Evolutionary conservation across 495 filamentous ascomycete genomes (phyloP).

Genomic region (Barbatosphaeria neglecta): DNA sequence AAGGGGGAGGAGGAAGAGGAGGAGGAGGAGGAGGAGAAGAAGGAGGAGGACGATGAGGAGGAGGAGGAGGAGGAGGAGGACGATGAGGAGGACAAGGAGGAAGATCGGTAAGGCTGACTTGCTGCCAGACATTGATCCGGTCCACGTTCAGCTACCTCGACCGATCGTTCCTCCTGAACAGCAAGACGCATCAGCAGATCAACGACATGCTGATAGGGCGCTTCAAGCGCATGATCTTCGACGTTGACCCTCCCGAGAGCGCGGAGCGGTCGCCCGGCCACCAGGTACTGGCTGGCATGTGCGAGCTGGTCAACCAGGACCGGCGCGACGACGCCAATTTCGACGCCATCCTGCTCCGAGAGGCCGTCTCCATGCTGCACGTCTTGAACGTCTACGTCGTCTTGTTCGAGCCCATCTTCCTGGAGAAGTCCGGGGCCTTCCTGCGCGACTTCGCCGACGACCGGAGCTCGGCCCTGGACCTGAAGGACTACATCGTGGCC

Average conservation of each 20-base stretch:
- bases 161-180: constrained; percentile 70
- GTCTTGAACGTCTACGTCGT: constrained; percentile 65
- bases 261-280: constrained; percentile 41
- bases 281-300: constrained; percentile 57
- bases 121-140: constrained; percentile 52
- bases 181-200: constrained; percentile 36
- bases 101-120: background rate
- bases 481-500: constrained; percentile 60
- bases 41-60: too few species aligned
- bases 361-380: constrained; percentile 69
- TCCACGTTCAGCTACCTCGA: constrained; percentile 90
- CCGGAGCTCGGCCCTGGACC: constrained; percentile 38
- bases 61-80: too few species aligned
- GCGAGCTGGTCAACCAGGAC: constrained; percentile 62
- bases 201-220: constrained; percentile 44
- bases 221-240: constrained; percentile 51
- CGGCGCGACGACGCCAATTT: constrained; percentile 39
- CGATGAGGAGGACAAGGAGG: too few species aligned
- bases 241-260: constrained; percentile 29
- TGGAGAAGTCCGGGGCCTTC: constrained; percentile 52
- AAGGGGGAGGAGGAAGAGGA: too few species aligned
- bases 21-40: background rate
- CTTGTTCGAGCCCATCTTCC: constrained; percentile 66
- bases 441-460: constrained; percentile 53
- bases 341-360: constrained; percentile 48